These are phyloP conservation scores for Malassezia sp. DNA, from an alignment of 1,284 basidiomycete genomes.

Conservation along the genomic window DNA sequence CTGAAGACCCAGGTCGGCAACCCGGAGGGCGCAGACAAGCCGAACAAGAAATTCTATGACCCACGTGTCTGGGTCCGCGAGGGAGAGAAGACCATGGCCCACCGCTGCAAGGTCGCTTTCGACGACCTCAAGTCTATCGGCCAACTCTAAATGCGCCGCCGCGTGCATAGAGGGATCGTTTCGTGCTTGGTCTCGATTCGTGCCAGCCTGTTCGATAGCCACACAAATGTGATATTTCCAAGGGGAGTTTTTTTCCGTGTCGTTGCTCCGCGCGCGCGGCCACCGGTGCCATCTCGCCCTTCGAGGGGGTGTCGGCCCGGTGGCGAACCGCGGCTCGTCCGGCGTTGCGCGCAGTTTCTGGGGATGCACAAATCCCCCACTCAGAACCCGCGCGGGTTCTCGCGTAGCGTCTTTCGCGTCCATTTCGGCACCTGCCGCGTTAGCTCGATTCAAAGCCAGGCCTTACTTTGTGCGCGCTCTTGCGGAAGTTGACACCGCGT, in stretches of 20 bases:
- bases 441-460: no score
- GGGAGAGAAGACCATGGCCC: conserved; percentile 84
- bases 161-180: neutral
- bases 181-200: no score
- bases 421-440: conserved; percentile 49
- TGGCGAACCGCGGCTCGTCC: no score
- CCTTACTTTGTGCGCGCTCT: conserved; percentile 91
- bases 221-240: no score
- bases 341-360: no score
- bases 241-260: no score
- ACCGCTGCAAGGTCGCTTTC: conserved; percentile 84
- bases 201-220: no score
- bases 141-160: conserved; percentile 28
- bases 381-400: conserved; percentile 18
- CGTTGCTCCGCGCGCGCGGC: no score
- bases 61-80: conserved; percentile 90
- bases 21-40: conserved; percentile 45
- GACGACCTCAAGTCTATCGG: conserved; percentile 59
- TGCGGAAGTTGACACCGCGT: conserved; percentile 57
- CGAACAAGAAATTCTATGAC: conserved; percentile 47
- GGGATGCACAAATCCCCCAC: neutral
- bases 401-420: conserved; percentile 14
- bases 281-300: no score
- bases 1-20: conserved; percentile 45
- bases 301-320: no score